Percentiles rank a stretch among this genome's conserved stretches.
phyloP scores from a whole-genome alignment of 768 basidiomycete genomes.

The Lactarius evosmus region DNA sequence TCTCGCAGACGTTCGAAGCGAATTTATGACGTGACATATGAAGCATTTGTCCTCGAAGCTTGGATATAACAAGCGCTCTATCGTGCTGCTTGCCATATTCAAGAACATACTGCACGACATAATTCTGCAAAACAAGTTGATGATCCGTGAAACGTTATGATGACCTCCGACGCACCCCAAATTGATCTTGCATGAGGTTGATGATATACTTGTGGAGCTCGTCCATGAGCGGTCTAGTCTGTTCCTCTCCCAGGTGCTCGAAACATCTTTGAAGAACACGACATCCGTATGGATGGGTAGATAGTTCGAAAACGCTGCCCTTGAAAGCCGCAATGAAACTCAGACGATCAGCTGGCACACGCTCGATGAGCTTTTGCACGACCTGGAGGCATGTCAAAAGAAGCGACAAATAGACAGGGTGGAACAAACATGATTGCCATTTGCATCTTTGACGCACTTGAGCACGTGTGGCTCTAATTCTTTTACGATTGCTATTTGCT shows the following conservation, averaged over 20 bases:
- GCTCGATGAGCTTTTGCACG: slow-evolving; percentile 84
- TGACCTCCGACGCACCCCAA: slow-evolving; percentile 60
- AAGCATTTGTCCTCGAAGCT: slow-evolving; percentile 74
- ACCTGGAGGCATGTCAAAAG: slow-evolving; percentile 46
- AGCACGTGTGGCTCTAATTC: slow-evolving; percentile 81
- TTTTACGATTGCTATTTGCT: slow-evolving; percentile 69
- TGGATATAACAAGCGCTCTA: slow-evolving; percentile 57
- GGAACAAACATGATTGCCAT: slow-evolving; percentile 87
- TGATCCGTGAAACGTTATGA: background rate
- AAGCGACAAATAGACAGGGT: slow-evolving; percentile 13
- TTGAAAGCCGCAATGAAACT: slow-evolving; percentile 72
- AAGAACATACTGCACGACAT: slow-evolving; percentile 92
- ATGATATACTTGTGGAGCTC: slow-evolving; percentile 73
- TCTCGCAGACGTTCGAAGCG: slow-evolving; percentile 95
- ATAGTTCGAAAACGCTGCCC: slow-evolving; percentile 74
- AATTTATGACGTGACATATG: slow-evolving; percentile 85
- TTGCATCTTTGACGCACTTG: slow-evolving; percentile 83
- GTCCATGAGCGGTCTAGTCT: slow-evolving; percentile 69
- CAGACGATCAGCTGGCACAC: slow-evolving; percentile 71
- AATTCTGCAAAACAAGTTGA: slow-evolving; percentile 56
- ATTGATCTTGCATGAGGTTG: slow-evolving; percentile 84
- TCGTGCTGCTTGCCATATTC: slow-evolving; percentile 75
- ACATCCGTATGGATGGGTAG: slow-evolving; percentile 90
- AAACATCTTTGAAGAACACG: slow-evolving; percentile 92
- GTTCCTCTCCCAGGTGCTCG: slow-evolving; percentile 71